A percentile compares a stretch with the other conserved stretches of the same genome.
Evolutionary conservation across 345 rosid genomes (phyloP).

Genomic region (Brassica juncea): DNA sequence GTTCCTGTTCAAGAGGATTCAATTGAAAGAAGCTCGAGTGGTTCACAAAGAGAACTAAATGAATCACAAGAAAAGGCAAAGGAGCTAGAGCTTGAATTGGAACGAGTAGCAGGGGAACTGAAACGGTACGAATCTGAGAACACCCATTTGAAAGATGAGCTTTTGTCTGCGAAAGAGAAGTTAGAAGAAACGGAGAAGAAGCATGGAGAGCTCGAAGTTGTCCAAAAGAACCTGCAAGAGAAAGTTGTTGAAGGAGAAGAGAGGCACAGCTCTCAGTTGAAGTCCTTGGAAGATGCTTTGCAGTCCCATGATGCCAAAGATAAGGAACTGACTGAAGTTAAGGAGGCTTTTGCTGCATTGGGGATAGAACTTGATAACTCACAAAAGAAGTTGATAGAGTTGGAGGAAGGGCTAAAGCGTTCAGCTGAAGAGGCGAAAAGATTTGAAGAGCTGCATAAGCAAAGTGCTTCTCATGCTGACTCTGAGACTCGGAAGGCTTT

Average conservation of each 20-base stretch:
- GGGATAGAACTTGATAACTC: constrained; percentile 67
- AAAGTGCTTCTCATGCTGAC: constrained; percentile 77
- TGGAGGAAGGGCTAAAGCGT: constrained; percentile 62
- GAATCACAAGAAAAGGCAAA: constrained; percentile 83
- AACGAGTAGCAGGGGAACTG: constrained; percentile 62
- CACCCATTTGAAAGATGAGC: constrained; percentile 54
- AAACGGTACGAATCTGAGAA: constrained; percentile 73
- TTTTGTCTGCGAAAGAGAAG: constrained; percentile 56
- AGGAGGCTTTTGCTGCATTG: constrained; percentile 69
- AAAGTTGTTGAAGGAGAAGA: constrained; percentile 64
- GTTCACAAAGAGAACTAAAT: constrained; percentile 64
- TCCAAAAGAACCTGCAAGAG: constrained; percentile 67
- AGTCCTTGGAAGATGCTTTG: constrained; percentile 59
- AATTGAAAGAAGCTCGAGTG: constrained; percentile 59
- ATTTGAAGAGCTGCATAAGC: constrained; percentile 79
- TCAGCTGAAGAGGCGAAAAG: constrained; percentile 63
- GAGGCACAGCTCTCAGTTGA: constrained; percentile 59
- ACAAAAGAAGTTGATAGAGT: constrained; percentile 59
- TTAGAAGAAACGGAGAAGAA: constrained; percentile 60
- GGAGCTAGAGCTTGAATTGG: constrained; percentile 79
- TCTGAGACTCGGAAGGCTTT: constrained; percentile 68
- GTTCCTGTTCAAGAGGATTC: constrained; percentile 37
- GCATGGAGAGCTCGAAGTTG: constrained; percentile 62
- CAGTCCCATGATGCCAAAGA: constrained; percentile 73
- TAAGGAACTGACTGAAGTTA: constrained; percentile 70